Base-by-base conservation (phyloP, 2,329 filamentous ascomycete genomes). In the Ceratocystis papillata region DNA sequence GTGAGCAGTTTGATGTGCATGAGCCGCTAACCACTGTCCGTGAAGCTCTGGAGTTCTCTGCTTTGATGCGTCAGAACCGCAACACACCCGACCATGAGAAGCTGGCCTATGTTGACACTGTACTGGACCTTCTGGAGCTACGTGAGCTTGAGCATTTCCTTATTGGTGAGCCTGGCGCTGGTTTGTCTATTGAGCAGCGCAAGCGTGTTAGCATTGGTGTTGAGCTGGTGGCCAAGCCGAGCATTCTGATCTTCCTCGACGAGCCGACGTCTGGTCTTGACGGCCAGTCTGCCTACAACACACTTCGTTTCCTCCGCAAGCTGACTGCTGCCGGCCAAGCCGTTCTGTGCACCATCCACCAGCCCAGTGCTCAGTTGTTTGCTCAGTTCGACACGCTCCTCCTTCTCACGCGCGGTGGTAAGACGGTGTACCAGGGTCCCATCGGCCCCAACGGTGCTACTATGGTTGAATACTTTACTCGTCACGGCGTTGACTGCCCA, bases 1-100 rank as follows among this genome's bases (percentile, higher is more conserved):
- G 87, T 67, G 87, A 92, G 72, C 89, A 94, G 73, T 85, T 91
- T 68, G 89, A 94, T 76, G 80, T 93, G 1, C 89, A 93, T 72
- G 80, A 90, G 66, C 78, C 83, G 1, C 88, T 83, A 0, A 81
- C 86, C 0, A 93, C 89, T 0, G 88, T 92, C 3, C 82, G 88
- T 17, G 89, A 93, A 73, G 87, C 88, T 0, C 78, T 93, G 3
- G 81, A 83, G 66, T 92, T 93, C 72, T 88, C 84, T 63, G 64
- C 65, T 5, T 81, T 86, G 41, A 81, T 93, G 8, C 83, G 89
- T 64, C 89, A 93, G 72, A 84, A 84, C 30, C 83, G 82, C 8
- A 79, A 85, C 28, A 80, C 84, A 1, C 76, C 86, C 0, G 79
- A 80, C 0, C 76, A 82, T 65, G 88, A 91, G 71, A 93, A 92